phyloP scores from a whole-genome alignment of 768 basidiomycete genomes.

The Lepiota venenata region DNA sequence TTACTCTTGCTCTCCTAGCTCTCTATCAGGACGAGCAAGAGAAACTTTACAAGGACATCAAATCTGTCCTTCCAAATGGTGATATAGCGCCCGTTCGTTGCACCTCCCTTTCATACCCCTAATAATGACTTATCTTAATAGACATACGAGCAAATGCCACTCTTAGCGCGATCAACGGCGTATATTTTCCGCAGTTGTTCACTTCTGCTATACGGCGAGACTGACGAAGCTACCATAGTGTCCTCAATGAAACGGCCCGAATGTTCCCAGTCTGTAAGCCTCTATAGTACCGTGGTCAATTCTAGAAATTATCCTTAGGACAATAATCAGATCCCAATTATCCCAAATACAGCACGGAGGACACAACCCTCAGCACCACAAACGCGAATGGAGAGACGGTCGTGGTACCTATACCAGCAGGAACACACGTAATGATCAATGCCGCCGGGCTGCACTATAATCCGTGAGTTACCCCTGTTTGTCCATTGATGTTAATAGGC shows the following conservation, averaged over 20 bases:
- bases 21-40: conserved; percentile 42
- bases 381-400: conserved; percentile 6
- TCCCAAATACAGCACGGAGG: conserved; percentile 10
- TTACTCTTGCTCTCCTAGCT: conserved; percentile 38
- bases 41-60: conserved; percentile 34
- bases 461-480: conserved; percentile 19
- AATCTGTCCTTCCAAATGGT: conserved; percentile 20
- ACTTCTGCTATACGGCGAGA: neutral
- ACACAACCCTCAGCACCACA: conserved; percentile 6
- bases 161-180: conserved; percentile 8
- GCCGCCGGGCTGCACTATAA: conserved; percentile 37
- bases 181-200: too few relatives aligned
- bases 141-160: conserved; percentile 29
- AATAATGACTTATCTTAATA: conserved; percentile 26
- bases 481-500: neutral
- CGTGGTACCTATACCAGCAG: conserved; percentile 11
- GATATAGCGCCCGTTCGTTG: conserved; percentile 13
- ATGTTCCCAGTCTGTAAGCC: conserved; percentile 33
- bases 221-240: conserved; percentile 19
- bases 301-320: neutral
- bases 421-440: conserved; percentile 22
- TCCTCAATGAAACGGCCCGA: conserved; percentile 39
- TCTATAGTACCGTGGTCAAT: too few relatives aligned
- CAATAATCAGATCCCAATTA: neutral
- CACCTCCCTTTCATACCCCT: neutral